These are phyloP conservation scores for Apiosordaria backusii DNA, from an alignment of 495 filamentous ascomycete genomes.

Conservation along the genomic window DNA sequence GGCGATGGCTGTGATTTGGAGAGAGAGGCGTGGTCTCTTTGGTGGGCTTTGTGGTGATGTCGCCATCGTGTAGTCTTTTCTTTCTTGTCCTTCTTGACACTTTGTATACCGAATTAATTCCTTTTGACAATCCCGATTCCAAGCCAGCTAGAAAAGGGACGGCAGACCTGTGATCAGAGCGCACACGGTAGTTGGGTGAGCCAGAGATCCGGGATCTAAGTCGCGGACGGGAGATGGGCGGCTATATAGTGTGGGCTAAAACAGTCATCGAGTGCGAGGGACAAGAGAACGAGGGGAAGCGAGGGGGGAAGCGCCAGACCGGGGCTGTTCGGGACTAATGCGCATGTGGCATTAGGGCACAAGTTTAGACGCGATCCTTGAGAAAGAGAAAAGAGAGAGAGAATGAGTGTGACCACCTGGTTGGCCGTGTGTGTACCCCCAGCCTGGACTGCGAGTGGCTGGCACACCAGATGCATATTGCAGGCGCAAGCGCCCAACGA, in stretches of 20 bases:
- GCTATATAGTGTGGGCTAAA: constrained; percentile 37
- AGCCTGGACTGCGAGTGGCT: constrained; percentile 5
- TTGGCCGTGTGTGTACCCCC: constrained; percentile 7
- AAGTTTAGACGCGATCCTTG: constrained; percentile 22
- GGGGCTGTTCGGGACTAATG: constrained; percentile 8
- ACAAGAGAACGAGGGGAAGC: neutral
- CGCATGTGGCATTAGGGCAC: constrained; percentile 5
- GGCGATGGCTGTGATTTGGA: constrained; percentile 61
- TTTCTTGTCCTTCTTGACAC: neutral
- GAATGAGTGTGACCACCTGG: neutral
- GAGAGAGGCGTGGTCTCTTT: constrained; percentile 72
- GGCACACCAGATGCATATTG: constrained; percentile 25
- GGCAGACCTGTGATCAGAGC: constrained; percentile 24
- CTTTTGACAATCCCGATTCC: constrained; percentile 10
- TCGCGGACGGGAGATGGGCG: constrained; percentile 22
- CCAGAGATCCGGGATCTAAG: constrained; percentile 17
- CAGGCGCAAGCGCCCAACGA: constrained; percentile 35
- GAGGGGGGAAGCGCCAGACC: constrained; percentile 23
- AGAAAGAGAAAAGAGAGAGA: neutral
- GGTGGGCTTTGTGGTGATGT: constrained; percentile 41
- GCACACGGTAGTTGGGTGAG: constrained; percentile 14
- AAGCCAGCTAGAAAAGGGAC: constrained; percentile 19
- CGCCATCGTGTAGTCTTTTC: constrained; percentile 38
- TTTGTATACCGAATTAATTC: neutral
- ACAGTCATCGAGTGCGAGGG: constrained; percentile 21